These are phyloP conservation scores for Henckelia pumila DNA, from an alignment of 257 asterid genomes.

Conservation along the genomic window DNA sequence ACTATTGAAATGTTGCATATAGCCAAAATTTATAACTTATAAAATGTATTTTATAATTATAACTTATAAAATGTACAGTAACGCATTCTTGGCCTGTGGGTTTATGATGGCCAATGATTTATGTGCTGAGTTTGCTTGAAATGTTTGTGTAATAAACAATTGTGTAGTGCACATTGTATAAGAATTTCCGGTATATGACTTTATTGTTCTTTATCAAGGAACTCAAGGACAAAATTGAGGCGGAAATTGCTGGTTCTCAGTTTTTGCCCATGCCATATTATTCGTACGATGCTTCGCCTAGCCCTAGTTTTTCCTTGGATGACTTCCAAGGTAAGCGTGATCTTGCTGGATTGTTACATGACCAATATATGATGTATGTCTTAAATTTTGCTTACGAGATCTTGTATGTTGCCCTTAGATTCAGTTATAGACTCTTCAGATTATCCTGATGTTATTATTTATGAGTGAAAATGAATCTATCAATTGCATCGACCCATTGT, in stretches of 20 bases:
- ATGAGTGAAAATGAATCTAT: neutral
- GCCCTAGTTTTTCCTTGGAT: slow-evolving; percentile 75
- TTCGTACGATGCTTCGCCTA: slow-evolving; percentile 42
- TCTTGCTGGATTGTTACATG: slow-evolving; percentile 12
- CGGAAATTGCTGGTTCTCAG: slow-evolving; percentile 59
- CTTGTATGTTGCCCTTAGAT: slow-evolving; percentile 11
- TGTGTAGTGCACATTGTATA: no score
- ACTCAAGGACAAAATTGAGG: slow-evolving; percentile 62
- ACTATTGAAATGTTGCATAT: no score
- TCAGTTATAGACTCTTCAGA: slow-evolving; percentile 4
- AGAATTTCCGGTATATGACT: slow-evolving; percentile 21
- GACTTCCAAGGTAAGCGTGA: slow-evolving; percentile 82
- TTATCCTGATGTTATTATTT: neutral
- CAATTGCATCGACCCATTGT: neutral
- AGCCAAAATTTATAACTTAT: no score
- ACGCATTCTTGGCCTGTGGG: no score
- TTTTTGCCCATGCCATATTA: slow-evolving; percentile 45
- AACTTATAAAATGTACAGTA: no score
- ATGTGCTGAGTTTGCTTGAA: no score
- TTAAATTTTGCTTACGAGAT: neutral
- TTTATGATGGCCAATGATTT: no score
- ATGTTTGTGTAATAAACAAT: no score
- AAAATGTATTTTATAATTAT: no score
- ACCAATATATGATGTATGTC: slow-evolving; percentile 1
- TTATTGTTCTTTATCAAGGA: slow-evolving; percentile 51